Evolutionary conservation across 352 stramenopile genomes (phyloP), one percentile per base, ranked within the genome.

Genomic region (Halophytophthora batemanensis): DNA sequence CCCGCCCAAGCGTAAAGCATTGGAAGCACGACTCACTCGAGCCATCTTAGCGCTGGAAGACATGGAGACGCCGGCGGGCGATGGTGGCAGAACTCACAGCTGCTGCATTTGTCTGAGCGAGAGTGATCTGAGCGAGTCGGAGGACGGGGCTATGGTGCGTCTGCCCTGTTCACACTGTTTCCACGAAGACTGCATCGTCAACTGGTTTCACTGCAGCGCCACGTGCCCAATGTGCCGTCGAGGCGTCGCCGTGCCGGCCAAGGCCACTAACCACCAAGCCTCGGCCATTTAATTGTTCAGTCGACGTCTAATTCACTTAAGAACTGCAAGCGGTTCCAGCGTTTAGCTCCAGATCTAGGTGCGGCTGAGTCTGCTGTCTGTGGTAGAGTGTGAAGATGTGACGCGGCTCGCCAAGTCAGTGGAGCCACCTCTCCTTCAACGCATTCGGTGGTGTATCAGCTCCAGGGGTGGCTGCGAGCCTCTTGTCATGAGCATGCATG

Each of bases 151-250:
- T n/a, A 63, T 77, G 61, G 63, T 76, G 12, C 42, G 51, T 11
- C 46, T 85, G 35, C 62, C 73, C 15, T 87, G 76, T 28, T 21
- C 21, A 13, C 76, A 87, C 46, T 43, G 64, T 22, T 87, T 82
- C 44, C 76, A 85, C 51, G 73, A 85, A 59, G 53, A 74, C 59
- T 87, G 76, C 41, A 66, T 85, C 28, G 69, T 85, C 38, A 62
- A 66, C 45, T 87, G 76, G 76, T 71, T 85, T 33, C 69, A 66
- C 19, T 64, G 65, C 10, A 73, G 71, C 34, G 63, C 59, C 31
- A 82, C 71, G 6, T 87, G 76, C 29, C 76, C 76, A 5, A 52
- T 85, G 11, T 87, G 73, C 21, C 74, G 74, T 12, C 39, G 35
- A 2, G 28, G 34, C 50, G 47, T 66, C 47, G 46, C 39, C 29